Conservation (phyloP, 768 basidiomycete species). For the Leccinum variicolor region DNA sequence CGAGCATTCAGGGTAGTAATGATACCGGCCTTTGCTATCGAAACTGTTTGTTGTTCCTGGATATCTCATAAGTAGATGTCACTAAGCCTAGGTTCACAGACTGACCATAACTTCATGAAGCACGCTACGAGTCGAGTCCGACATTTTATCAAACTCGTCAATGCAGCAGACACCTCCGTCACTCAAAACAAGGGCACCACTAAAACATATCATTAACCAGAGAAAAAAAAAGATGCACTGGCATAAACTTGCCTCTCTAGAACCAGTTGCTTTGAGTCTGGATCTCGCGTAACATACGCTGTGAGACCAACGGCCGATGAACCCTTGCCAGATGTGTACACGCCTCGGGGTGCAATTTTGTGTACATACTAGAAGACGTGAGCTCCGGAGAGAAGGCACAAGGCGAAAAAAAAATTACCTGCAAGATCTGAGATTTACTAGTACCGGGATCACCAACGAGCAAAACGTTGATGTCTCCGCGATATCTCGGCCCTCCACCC, state of each 20-base stretch:
- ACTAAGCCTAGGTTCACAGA: not conserved
- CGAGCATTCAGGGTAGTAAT: conserved; percentile 97
- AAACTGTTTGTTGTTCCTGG: conserved; percentile 99
- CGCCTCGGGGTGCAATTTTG: conserved; percentile 96
- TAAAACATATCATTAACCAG: conserved; percentile 26
- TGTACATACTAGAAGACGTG: conserved; percentile 77
- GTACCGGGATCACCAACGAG: conserved; percentile 98
- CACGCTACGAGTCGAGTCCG: conserved; percentile 93
- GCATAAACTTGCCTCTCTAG: conserved; percentile 73
- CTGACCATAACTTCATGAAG: conserved; percentile 97
- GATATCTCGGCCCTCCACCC: conserved; percentile 91
- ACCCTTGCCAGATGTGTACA: conserved; percentile 97
- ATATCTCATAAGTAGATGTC: conserved; percentile 1
- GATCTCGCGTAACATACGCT: conserved; percentile 96
- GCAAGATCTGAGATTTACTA: conserved; percentile 92
- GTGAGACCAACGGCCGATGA: conserved; percentile 98
- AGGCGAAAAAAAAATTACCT: conserved; percentile 45
- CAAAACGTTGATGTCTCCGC: conserved; percentile 97
- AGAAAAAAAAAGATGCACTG: not conserved
- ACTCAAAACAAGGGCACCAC: conserved; percentile 90
- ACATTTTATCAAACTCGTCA: conserved; percentile 99
- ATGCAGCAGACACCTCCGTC: conserved; percentile 99
- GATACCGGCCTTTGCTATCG: conserved; percentile 98
- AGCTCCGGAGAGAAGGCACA: not conserved
- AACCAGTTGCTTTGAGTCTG: conserved; percentile 97